These are phyloP conservation scores for Calocybe gambosa DNA, from an alignment of 1,284 basidiomycete genomes.

Conservation along the genomic window DNA sequence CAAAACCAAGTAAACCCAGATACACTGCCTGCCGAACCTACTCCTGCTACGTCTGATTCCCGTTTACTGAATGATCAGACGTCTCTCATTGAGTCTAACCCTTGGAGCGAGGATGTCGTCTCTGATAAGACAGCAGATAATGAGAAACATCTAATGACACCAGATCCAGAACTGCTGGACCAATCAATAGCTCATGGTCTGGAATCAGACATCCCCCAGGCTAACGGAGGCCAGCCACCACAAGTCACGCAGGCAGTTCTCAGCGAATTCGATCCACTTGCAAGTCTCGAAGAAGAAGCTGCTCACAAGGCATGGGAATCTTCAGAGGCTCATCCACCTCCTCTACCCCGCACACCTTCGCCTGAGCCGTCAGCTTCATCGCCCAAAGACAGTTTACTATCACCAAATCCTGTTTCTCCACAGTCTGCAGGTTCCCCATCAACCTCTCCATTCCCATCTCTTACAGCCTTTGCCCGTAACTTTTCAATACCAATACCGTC, in stretches of 20 bases:
- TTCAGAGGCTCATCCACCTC: slow-evolving; percentile 53
- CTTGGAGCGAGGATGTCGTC: slow-evolving; percentile 15
- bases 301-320: slow-evolving; percentile 57
- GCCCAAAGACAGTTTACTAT: slow-evolving; percentile 23
- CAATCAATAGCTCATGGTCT: slow-evolving; percentile 30
- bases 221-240: slow-evolving; percentile 17
- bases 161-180: slow-evolving; percentile 36
- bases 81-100: slow-evolving; percentile 10
- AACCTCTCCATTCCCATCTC: slow-evolving; percentile 46
- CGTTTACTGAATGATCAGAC: slow-evolving; percentile 11
- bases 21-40: neutral
- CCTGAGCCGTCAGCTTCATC: slow-evolving; percentile 27
- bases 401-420: slow-evolving; percentile 17
- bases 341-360: slow-evolving; percentile 31
- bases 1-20: neutral
- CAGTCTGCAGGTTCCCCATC: slow-evolving; percentile 9
- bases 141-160: slow-evolving; percentile 21
- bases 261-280: slow-evolving; percentile 63
- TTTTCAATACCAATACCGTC: slow-evolving; percentile 55
- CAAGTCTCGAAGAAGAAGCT: slow-evolving; percentile 45
- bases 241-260: slow-evolving; percentile 39
- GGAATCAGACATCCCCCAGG: slow-evolving; percentile 18
- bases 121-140: slow-evolving; percentile 8
- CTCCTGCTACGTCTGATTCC: slow-evolving; percentile 1
- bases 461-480: slow-evolving; percentile 58